Base-by-base conservation (phyloP, 805 yeast species). In the Lipomyces oligophaga region DNA sequence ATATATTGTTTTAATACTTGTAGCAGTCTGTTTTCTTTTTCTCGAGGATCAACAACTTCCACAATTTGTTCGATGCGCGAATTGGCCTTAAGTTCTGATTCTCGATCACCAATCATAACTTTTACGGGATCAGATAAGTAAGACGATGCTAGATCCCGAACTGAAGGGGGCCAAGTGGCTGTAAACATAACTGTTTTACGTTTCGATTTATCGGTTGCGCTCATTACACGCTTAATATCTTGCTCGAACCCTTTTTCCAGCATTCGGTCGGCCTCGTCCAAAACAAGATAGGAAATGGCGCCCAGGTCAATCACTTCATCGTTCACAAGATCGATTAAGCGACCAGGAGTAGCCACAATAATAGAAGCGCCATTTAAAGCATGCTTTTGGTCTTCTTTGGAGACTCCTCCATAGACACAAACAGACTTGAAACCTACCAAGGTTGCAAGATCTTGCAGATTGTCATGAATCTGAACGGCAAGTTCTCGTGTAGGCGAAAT, bases 111-210 rank as follows among this genome's bases (percentile, higher is more conserved):
- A 63, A 93, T 84, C 34, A 93, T 81, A 34, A 93, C 85, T 67
- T 85, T 88, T 39, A 87, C 86, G n/a, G 97, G 95, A 24, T 66
- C 57, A 11, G 66, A 60, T 95, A 93, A 85, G 68, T 83, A 93
- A 5, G 83, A 77, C 16, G 80, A 63, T 6, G 98, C 98, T 54
- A 93, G 75, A 55, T 87, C 94, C 63, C 97, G 81, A 28, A 93
- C 97, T 69, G 90, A 95, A 60, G 85, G 85, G n/a, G 99, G 99
- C 98, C 98, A 93, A 1, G 99, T 93, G n/a, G 99, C 99, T 7
- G 98, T 90, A 69, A 93, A 93, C 97, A 93, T 93, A 55, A 93
- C 74, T 0, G 98, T 93, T 68, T 90, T 97, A 70, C 97, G 75
- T 21, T 67, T 64, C 2, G 61, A 42, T 26, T 68, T 62, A 20